These are phyloP conservation scores for Gaeumannomyces tritici DNA, from an alignment of 2,329 filamentous ascomycete genomes.

Conservation along the genomic window DNA sequence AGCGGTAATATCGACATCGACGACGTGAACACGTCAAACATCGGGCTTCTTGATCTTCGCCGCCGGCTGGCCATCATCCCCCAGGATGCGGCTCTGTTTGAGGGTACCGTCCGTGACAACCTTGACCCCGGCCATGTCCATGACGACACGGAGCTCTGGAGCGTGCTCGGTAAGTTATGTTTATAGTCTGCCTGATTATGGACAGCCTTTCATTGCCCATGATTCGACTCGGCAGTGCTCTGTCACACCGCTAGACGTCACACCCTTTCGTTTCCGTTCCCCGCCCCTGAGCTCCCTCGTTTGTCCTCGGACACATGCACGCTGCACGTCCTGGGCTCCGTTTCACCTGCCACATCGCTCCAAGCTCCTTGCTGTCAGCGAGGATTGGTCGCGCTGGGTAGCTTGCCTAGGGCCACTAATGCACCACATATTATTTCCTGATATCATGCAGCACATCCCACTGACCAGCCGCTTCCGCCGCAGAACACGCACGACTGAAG, in stretches of 20 bases:
- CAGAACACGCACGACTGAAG: slow-evolving; percentile 87
- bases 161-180: slow-evolving; percentile 65
- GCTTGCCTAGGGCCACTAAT: no score
- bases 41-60: slow-evolving; percentile 82
- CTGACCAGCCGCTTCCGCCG: background rate
- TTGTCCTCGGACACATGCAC: no score
- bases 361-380: no score
- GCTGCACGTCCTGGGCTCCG: no score
- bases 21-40: slow-evolving; percentile 76
- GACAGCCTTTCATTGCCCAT: background rate
- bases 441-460: background rate
- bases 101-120: slow-evolving; percentile 69
- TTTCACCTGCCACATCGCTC: no score
- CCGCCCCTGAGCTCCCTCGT: background rate
- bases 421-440: no score
- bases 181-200: background rate
- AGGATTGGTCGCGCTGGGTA: no score
- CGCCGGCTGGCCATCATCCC: slow-evolving; percentile 92
- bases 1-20: slow-evolving; percentile 85
- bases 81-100: slow-evolving; percentile 90
- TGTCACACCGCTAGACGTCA: background rate
- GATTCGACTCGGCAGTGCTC: background rate
- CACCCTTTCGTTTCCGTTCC: background rate
- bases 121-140: slow-evolving; percentile 90
- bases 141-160: slow-evolving; percentile 96